Base-by-base conservation (phyloP, 352 stramenopile genomes). In the Chrysophaeum taylorii region DNA sequence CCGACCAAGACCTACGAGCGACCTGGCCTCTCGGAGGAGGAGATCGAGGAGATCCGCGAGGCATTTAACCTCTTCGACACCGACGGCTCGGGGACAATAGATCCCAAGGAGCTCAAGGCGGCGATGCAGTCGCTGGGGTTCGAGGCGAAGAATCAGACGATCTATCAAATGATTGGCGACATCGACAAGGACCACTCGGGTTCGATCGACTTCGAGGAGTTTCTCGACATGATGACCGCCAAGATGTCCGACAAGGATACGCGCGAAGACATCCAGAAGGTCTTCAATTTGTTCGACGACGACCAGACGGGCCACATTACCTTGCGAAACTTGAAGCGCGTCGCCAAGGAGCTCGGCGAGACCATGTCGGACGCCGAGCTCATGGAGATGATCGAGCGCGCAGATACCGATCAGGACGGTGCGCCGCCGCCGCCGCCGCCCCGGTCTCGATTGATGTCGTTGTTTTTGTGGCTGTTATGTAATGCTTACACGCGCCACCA, bases 371-470 rank as follows among this genome's bases (percentile, higher is more conserved):
- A 98, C 81, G 91, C 94, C 61, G 93, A 98, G 78, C 81, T 98
- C 45, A 85, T 96, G 72, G 93, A 98, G 76, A 98, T 98, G 93
- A 98, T 98, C 76, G 92, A 98, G 74, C 84, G 95, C 61, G 93
- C 93, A 29, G 92, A 97, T 74, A 86, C 84, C 12, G 92, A 97
- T 78, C 84, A 92, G 50, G 93, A 98, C 78, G 92, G n/a, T n/a
- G n/a, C n/a, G n/a, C n/a, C n/a, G n/a, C n/a, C n/a, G n/a, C n/a
- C n/a, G n/a, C n/a, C n/a, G n/a, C n/a, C n/a, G n/a, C n/a, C n/a
- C n/a, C n/a, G n/a, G n/a, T n/a, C n/a, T n/a, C n/a, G n/a, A n/a
- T n/a, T n/a, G n/a, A n/a, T n/a, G n/a, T n/a, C n/a, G n/a, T n/a
- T n/a, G n/a, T n/a, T n/a, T n/a, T n/a, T n/a, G n/a, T n/a, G n/a